Evolutionary conservation across 495 filamentous ascomycete species (phyloP), one percentile per base, ranked within the genome.

Genomic region (Penicillium canariense): DNA sequence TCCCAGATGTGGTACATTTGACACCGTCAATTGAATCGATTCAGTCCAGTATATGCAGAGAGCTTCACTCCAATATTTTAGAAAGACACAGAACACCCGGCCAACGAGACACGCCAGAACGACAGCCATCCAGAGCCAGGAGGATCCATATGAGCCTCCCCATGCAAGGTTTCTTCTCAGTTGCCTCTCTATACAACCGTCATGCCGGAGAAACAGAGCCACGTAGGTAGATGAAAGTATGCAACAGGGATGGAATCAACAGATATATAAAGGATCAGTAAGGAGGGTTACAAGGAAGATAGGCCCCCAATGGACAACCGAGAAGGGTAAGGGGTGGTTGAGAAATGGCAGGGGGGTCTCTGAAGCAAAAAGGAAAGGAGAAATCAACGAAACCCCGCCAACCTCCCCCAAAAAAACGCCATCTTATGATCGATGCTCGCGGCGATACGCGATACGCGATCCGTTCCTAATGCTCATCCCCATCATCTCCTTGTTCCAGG

Each of bases 401-500:
- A n/a, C n/a, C n/a, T n/a, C n/a, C n/a, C n/a, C n/a, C n/a, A 34
- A 31, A 53, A 31, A 53, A 23, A 17, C 22, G 49, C 32, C 32
- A 39, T 30, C 15, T 23, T 22, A 32, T n/a, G 43, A 32, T 30
- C 25, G 17, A 46, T 28, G 23, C 26, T 6, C 43, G 26, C 43
- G 18, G 38, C 18, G 38, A 23, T 25, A 23, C 38, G 38, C 18
- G 38, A 23, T 25, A 23, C 2, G 34, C n/a, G 15, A 35, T 25
- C 18, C 20, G 22, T 6, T 25, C 23, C 30, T 44, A 63, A 36
- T 61, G 59, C 22, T 67, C 58, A 26, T 70, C 62, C 56, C 58
- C 67, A 25, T 81, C 77, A 20, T 88, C 87, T 27, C 81, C 82
- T 63, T 90, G 86, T 48, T 81, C 85, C 35, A 91, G 63, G 9